phyloP scores from a whole-genome alignment of 2,329 filamentous ascomycete species.

The Fusarium sp. region DNA sequence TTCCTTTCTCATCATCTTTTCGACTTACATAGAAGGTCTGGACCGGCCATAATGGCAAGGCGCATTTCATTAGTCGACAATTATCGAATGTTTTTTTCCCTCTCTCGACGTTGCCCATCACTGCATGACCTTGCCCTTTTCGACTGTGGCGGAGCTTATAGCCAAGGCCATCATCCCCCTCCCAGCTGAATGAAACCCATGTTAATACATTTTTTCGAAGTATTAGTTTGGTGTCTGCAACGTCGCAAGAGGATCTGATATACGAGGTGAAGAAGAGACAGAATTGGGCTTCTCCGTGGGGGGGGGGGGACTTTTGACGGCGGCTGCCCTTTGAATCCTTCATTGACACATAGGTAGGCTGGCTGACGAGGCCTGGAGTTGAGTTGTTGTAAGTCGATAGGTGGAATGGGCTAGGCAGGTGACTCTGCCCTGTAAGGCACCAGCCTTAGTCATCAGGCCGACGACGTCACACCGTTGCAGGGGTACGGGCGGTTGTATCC shows the following conservation, averaged over 20 bases:
- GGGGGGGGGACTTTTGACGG: slow-evolving; percentile 1
- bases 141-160: slow-evolving; percentile 26
- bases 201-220: slow-evolving; percentile 1
- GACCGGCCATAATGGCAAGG: slow-evolving; percentile 8
- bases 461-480: slow-evolving; percentile 31
- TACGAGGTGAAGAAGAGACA: neutral
- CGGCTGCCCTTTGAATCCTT: neutral
- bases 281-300: neutral
- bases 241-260: neutral
- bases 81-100: slow-evolving; percentile 30
- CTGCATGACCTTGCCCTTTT: slow-evolving; percentile 23
- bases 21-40: slow-evolving; percentile 32
- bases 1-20: neutral
- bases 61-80: slow-evolving; percentile 6
- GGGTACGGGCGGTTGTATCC: slow-evolving; percentile 11
- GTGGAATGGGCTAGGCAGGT: neutral
- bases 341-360: neutral
- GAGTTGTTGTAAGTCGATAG: neutral
- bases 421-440: slow-evolving; percentile 3
- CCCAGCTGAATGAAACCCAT: neutral
- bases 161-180: slow-evolving; percentile 6
- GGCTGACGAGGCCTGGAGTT: neutral
- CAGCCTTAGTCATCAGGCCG: slow-evolving; percentile 28
- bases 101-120: neutral
- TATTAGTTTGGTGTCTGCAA: neutral